Evolutionary conservation across 2,329 filamentous ascomycete genomes (phyloP), one percentile per base, ranked within the genome.

Genomic region (Sporothrix brunneoviolacea): DNA sequence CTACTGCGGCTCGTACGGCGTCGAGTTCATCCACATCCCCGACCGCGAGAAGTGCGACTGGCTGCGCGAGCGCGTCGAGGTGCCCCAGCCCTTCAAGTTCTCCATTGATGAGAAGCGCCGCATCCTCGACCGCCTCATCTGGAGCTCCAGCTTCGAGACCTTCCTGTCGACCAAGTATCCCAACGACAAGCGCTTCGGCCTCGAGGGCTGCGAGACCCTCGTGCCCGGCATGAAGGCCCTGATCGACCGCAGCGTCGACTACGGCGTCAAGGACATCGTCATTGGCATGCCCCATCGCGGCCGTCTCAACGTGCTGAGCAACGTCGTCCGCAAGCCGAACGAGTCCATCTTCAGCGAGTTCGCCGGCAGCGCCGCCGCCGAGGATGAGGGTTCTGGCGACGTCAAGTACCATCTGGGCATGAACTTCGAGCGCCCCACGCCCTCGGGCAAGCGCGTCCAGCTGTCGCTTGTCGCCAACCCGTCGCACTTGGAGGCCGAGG

Each of bases 331-430:
- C 65, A 98, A 98, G 75, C 91, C 93, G 62, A 98, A 98, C 71
- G 93, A 97, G 75, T 97, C 93, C 58, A 98, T 98, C 70, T 98
- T 98, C 77, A 95, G 88, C 67, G 93, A 98, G 70, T 98, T 98
- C 64, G 87, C 88, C 56, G 93, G 93, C 61, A 88, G 86, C 41
- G 75, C 86, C 19, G 89, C 88, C 65, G 88, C 88, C 50, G 86
- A 88, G 60, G 93, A 97, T 60, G 91, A 98, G 73, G 93, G 93
- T 54, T 97, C 93, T 52, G 93, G 93, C 62, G 93, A 98, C 68
- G 93, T 98, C 71, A 98, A 98, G 73, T 98, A 98, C 75, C 93
- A 98, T 75, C 76, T 98, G 63, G 93, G 93, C 66, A 98, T 98
- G 93, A 98, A 98, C 77, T 98, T 98, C 61, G 93, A 98, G 76